Evolutionary conservation across 163 green algal species (phyloP).

Genomic region (Smithsoniella earleae): DNA sequence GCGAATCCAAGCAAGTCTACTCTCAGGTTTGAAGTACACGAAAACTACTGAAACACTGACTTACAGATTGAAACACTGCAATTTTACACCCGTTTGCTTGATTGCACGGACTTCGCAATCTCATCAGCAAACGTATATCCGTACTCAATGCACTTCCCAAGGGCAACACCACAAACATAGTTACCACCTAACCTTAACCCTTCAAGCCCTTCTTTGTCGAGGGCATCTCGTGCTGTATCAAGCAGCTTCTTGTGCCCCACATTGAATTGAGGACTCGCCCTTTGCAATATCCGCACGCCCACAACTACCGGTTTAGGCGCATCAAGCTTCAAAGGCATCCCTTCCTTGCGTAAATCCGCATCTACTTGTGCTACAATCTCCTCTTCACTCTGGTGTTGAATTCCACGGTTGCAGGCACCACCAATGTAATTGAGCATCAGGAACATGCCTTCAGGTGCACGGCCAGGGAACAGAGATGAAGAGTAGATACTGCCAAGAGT

Average conservation of each 20-base stretch:
- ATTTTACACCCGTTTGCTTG: too few species aligned
- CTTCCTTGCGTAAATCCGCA: constrained; percentile 70
- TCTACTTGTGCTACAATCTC: constrained; percentile 67
- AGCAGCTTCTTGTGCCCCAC: constrained; percentile 82
- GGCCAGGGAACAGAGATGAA: constrained; percentile 80
- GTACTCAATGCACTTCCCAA: constrained; percentile 94
- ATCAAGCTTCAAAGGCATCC: constrained; percentile 82
- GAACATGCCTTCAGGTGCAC: constrained; percentile 56
- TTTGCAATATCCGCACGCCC: constrained; percentile 80
- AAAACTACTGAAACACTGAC: too few species aligned
- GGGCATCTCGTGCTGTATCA: constrained; percentile 49
- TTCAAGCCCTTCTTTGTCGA: constrained; percentile 58
- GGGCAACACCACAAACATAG: constrained; percentile 88
- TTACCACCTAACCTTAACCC: constrained; percentile 90
- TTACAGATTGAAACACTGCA: too few species aligned
- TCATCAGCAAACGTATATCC: constrained; percentile 68
- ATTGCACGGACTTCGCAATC: too few species aligned
- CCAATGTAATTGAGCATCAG: constrained; percentile 96
- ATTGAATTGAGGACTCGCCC: constrained; percentile 96
- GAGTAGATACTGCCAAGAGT: constrained; percentile 98
- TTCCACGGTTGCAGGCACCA: constrained; percentile 75
- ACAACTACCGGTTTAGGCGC: constrained; percentile 66
- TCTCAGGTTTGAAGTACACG: too few species aligned
- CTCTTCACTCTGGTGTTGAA: constrained; percentile 73
- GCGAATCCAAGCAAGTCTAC: too few species aligned